Evolutionary conservation across 108 stramenopile genomes (phyloP).

Genomic region (Asterionellopsis glacialis): DNA sequence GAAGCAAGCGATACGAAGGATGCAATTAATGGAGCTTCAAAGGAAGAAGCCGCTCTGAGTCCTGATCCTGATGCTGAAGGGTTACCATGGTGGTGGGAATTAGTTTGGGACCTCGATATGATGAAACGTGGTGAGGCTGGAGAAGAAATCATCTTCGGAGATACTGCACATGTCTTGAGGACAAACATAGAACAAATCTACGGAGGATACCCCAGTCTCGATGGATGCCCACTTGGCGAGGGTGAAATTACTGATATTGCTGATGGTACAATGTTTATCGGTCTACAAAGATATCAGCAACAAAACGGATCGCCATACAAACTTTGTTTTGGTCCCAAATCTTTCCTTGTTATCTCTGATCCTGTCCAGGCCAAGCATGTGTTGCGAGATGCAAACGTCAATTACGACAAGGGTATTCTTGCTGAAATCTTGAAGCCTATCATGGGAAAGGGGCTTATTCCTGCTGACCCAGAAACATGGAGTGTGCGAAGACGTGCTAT

Average conservation of each 20-base stretch:
- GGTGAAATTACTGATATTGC: conserved; percentile 87
- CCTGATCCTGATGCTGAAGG: conserved; percentile 44
- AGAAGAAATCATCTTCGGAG: conserved; percentile 72
- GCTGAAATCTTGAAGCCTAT: conserved; percentile 89
- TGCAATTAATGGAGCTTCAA: background rate
- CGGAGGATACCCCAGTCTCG: conserved; percentile 86
- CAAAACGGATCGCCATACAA: conserved; percentile 90
- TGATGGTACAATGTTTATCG: conserved; percentile 93
- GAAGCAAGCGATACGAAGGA: background rate
- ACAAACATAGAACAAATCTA: conserved; percentile 95
- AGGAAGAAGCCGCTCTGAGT: background rate
- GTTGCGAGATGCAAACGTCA: conserved; percentile 74
- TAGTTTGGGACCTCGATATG: conserved; percentile 74
- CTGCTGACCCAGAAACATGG: conserved; percentile 95
- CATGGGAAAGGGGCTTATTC: conserved; percentile 94
- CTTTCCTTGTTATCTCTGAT: conserved; percentile 92
- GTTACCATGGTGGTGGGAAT: conserved; percentile 88
- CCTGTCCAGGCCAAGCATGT: conserved; percentile 87
- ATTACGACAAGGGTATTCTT: conserved; percentile 87
- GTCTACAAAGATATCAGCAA: conserved; percentile 78
- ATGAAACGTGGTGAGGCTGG: conserved; percentile 57
- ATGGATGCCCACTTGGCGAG: conserved; percentile 89
- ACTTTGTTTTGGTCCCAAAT: conserved; percentile 95
- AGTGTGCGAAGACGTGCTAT: conserved; percentile 83
- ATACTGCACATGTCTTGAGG: conserved; percentile 74